Evolutionary conservation across 352 stramenopile species (phyloP).

Genomic region (Pilasporangium apinafurcum): DNA sequence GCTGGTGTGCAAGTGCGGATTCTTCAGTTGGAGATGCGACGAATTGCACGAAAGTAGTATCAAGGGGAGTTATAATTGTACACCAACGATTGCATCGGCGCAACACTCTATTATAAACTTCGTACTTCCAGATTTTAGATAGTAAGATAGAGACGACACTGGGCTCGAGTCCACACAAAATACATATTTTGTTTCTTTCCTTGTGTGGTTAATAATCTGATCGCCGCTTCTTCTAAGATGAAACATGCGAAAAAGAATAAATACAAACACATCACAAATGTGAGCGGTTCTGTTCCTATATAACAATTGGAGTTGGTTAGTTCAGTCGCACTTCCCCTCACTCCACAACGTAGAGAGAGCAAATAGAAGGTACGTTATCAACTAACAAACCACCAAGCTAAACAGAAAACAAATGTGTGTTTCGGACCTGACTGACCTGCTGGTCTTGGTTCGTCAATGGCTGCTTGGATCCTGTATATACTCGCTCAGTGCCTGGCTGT

Average conservation of each 20-base stretch:
- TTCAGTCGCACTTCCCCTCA: constrained; percentile 4
- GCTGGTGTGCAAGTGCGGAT: constrained; percentile 39
- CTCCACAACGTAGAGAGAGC: background rate
- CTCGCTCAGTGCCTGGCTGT: constrained; percentile 6
- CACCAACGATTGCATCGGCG: too few relatives aligned
- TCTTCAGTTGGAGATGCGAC: constrained; percentile 50
- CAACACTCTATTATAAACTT: too few relatives aligned
- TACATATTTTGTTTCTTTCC: too few relatives aligned
- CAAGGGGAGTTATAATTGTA: too few relatives aligned
- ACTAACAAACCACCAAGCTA: too few relatives aligned
- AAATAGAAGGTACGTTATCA: too few relatives aligned
- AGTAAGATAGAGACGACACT: constrained; percentile 9
- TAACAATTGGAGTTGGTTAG: too few relatives aligned
- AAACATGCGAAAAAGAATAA: constrained; percentile 4
- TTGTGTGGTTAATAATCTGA: constrained; percentile 39
- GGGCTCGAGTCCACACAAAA: too few relatives aligned
- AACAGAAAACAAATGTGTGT: too few relatives aligned
- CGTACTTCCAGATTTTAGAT: constrained; percentile 16
- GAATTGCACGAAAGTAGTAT: constrained; percentile 34
- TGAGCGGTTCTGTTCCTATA: too few relatives aligned
- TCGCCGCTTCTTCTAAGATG: constrained; percentile 48
- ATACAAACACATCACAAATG: constrained; percentile 6
- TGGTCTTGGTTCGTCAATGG: constrained; percentile 37
- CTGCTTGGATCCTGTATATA: constrained; percentile 47
- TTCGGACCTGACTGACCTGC: constrained; percentile 70